Percentiles rank a stretch among this genome's conserved stretches.
These are phyloP conservation scores for Fusarium continuum DNA, from an alignment of 2,329 filamentous ascomycete species.

Conservation along the genomic window DNA sequence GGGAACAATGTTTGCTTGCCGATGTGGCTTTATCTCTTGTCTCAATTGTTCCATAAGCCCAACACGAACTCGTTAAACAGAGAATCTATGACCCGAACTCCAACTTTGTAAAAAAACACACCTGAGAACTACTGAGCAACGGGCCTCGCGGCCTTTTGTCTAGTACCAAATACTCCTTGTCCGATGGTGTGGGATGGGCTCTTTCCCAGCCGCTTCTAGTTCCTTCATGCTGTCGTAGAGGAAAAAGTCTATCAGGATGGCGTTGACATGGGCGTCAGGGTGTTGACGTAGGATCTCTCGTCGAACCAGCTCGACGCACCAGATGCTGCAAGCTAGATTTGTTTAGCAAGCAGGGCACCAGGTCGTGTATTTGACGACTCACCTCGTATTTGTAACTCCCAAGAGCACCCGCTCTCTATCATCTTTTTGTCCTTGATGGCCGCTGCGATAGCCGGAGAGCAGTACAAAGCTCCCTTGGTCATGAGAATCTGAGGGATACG, in stretches of 20 bases:
- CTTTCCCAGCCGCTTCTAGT: conserved; percentile 69
- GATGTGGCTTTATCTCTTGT: conserved; percentile 30
- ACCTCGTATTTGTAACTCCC: conserved; percentile 90
- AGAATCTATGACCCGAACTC: conserved; percentile 33
- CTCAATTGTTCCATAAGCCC: conserved; percentile 24
- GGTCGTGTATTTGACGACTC: conserved; percentile 29
- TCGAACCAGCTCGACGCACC: conserved; percentile 90
- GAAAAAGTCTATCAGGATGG: conserved; percentile 96
- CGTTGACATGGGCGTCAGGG: conserved; percentile 78
- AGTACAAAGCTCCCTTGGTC: conserved; percentile 81
- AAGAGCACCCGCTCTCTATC: conserved; percentile 76
- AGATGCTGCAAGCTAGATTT: conserved; percentile 82
- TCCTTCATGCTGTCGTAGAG: conserved; percentile 95
- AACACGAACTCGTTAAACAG: conserved; percentile 9
- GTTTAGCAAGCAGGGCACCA: conserved; percentile 9
- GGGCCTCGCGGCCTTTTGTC: conserved; percentile 20
- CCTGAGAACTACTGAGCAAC: conserved; percentile 9
- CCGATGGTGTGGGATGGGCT: conserved; percentile 78
- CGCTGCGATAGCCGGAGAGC: conserved; percentile 80
- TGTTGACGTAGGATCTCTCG: conserved; percentile 80
- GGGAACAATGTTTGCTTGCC: conserved; percentile 24
- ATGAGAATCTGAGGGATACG: conserved; percentile 94
- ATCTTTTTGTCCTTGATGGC: conserved; percentile 71
- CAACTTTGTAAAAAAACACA: conserved; percentile 4
- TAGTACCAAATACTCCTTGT: conserved; percentile 96